These are phyloP conservation scores for Alternaria infectoria DNA, from an alignment of 2,329 filamentous ascomycete species.

Conservation along the genomic window DNA sequence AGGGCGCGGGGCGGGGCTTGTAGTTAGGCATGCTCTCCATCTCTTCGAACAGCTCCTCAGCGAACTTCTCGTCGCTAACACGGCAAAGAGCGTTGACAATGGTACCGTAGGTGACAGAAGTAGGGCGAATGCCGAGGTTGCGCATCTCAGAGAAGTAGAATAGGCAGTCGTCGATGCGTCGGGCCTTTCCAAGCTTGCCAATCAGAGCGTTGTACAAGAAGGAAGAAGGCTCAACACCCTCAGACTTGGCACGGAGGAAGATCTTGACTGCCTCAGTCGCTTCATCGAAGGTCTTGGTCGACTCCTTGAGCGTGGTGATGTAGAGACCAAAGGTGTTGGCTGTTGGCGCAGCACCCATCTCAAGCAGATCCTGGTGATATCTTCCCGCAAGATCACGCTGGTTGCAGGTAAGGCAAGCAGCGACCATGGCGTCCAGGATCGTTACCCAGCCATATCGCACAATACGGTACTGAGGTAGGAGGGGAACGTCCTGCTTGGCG, in stretches of 20 bases:
- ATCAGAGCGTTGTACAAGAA: conserved; percentile 99
- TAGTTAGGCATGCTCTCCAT: conserved; percentile 99
- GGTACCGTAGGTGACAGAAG: conserved; percentile 96
- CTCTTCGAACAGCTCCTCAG: conserved; percentile 96
- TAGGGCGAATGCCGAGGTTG: conserved; percentile 87
- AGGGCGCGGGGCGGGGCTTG: conserved; percentile 94
- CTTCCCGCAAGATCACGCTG: conserved; percentile 81
- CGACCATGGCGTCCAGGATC: conserved; percentile 95
- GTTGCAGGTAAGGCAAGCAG: conserved; percentile 83
- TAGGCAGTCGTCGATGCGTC: conserved; percentile 95
- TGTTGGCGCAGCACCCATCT: conserved; percentile 88
- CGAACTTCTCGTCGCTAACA: conserved; percentile 96
- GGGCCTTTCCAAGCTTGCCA: conserved; percentile 96
- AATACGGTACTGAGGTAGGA: conserved; percentile 80
- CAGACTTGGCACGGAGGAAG: conserved; percentile 89
- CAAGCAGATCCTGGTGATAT: conserved; percentile 88
- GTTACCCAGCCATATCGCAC: conserved; percentile 96
- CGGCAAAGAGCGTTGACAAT: conserved; percentile 97
- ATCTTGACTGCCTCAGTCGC: conserved; percentile 97
- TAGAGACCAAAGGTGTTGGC: conserved; percentile 98
- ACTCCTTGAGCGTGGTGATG: conserved; percentile 98
- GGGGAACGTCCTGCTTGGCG: conserved; percentile 86
- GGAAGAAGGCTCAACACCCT: conserved; percentile 93
- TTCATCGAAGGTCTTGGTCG: conserved; percentile 96
- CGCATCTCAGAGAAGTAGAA: conserved; percentile 99